Percentiles rank a stretch among this genome's conserved stretches.
Evolutionary conservation across 805 yeast species (phyloP).

Genomic region (Starmerella riodocensis): DNA sequence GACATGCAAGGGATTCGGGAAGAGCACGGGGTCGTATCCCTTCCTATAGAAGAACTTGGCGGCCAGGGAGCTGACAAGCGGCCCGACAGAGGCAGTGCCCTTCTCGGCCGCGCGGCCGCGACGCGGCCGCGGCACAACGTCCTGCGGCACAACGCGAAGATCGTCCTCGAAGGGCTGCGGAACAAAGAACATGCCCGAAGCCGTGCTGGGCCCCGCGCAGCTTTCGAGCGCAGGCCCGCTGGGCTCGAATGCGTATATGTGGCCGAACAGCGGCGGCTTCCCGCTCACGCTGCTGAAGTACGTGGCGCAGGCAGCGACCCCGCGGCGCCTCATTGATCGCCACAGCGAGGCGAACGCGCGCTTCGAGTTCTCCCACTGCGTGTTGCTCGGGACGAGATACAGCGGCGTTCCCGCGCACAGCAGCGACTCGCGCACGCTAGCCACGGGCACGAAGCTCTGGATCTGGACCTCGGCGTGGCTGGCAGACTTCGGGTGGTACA

Average conservation of each 20-base stretch:
- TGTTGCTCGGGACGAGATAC: conserved; percentile 4
- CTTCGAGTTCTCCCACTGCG: not conserved
- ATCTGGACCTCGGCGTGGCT: not conserved
- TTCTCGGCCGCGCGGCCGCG: not conserved
- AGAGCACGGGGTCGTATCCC: conserved; percentile 4
- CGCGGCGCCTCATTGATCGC: not conserved
- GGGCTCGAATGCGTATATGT: not conserved
- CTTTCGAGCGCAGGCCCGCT: not conserved
- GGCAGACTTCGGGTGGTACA: not conserved
- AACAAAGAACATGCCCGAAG: conserved; percentile 2
- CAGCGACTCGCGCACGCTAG: not conserved
- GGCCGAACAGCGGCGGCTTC: conserved; percentile 1
- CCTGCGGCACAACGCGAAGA: not conserved
- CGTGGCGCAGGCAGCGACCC: not conserved
- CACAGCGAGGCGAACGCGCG: conserved; percentile 3
- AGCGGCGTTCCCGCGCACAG: not conserved
- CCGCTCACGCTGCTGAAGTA: not conserved
- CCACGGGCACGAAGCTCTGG: not conserved
- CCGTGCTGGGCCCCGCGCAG: not conserved
- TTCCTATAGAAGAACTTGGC: not conserved
- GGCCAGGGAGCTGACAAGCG: not conserved
- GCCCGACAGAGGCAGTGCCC: not conserved
- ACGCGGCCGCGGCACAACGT: too few species aligned
- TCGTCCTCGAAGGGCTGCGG: conserved; percentile 1
- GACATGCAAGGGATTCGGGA: not conserved